Evolutionary conservation across 441 rosid genomes (phyloP), one percentile per base, ranked within the genome.

Genomic region (Eruca vesicaria): DNA sequence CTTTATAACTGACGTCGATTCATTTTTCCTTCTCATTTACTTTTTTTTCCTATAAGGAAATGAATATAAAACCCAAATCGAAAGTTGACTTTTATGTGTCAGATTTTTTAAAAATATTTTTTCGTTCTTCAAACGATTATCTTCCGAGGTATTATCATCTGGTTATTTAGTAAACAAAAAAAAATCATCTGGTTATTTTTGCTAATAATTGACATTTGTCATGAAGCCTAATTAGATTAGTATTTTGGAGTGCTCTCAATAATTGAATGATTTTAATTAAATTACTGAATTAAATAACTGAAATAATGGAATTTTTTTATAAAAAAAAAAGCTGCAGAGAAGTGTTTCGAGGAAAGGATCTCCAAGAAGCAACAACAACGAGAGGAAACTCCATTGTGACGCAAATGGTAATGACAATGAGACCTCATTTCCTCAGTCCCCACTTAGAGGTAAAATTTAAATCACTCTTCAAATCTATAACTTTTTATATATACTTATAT

Each of bases 291-390:
- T 14, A 57, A 6, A 26, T 58, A 7, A 28, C 14, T 52, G 41
- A 32, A 33, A 31, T 2, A 16, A 9, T 9, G 12, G 19, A 45
- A 3, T 35, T 35, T 31, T 16, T 9, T 16, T 0, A n/a, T n/a
- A n/a, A n/a, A n/a, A n/a, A n/a, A n/a, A 73, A 71, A 78, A 87
- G 87, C 76, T 89, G 87, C 97, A 92, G 92, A 88, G 87, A 84
- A 85, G 68, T 78, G 83, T 86, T 58, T 89, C 97, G 52, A 86
- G 91, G 71, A 94, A 90, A 82, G 92, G 93, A 82, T 76, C 88
- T 36, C 82, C 72, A 5, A 86, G 97, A 20, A 84, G 86, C 33
- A 78, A 73, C 59, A 73, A 72, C 66, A 73, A 66, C 38, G 89
- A 87, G 78, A 84, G 82, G 77, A 87, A 81, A 65, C 72, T 76